Conservation (phyloP, 495 filamentous ascomycete genomes). For the Cenococcum geophilum region DNA sequence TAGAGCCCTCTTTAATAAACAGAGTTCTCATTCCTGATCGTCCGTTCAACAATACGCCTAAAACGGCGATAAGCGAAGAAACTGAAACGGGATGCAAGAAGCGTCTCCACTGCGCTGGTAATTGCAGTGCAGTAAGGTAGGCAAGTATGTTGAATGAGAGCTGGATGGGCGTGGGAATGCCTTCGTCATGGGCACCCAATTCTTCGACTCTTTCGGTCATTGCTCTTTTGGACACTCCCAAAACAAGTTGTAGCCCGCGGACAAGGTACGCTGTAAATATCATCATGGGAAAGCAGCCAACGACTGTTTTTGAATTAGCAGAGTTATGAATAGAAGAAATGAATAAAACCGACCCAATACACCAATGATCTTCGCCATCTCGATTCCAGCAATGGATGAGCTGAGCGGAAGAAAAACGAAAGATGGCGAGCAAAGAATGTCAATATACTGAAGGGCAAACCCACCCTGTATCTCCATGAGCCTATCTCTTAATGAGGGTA, state of each 20-base stretch:
- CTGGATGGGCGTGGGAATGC: conserved; percentile 48
- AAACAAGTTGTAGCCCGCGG: conserved; percentile 44
- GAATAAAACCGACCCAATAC: conserved; percentile 44
- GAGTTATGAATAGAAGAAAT: not conserved
- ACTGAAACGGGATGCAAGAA: conserved; percentile 50
- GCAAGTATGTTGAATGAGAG: conserved; percentile 45
- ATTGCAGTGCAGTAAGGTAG: conserved; percentile 44
- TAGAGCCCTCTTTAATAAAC: no score
- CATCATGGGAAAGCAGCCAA: conserved; percentile 47
- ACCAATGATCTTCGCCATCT: conserved; percentile 50
- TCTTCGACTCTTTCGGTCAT: conserved; percentile 47
- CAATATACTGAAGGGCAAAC: conserved; percentile 52
- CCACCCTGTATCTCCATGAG: conserved; percentile 38
- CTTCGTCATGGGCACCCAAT: conserved; percentile 39
- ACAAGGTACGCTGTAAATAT: conserved; percentile 46
- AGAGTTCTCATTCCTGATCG: no score
- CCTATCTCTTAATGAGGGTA: not conserved
- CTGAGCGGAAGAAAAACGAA: conserved; percentile 52
- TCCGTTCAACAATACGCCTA: no score
- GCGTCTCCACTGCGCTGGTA: conserved; percentile 42
- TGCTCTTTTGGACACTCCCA: conserved; percentile 46
- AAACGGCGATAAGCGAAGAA: conserved; percentile 43
- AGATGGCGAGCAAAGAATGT: conserved; percentile 49
- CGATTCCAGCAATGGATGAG: conserved; percentile 45
- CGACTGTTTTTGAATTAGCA: conserved; percentile 34